Percentiles rank a stretch among this genome's conserved stretches.
Conservation (phyloP, 768 basidiomycete genomes). For the Pleurotus platypus region DNA sequence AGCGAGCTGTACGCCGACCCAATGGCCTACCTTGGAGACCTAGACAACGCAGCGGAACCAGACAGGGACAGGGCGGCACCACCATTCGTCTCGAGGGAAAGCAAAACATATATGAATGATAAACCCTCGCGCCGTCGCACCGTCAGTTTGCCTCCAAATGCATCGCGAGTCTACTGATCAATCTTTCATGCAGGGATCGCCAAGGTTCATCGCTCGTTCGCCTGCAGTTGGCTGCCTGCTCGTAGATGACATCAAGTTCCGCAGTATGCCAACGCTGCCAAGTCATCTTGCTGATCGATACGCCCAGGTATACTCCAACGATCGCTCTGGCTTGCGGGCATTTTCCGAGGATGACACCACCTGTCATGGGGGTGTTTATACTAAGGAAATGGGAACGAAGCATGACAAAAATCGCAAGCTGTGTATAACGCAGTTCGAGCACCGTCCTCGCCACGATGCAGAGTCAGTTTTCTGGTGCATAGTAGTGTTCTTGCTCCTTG, state of each 20-base stretch:
- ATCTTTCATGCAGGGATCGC: neutral
- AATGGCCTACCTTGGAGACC: too few relatives aligned
- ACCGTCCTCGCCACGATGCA: conserved; percentile 4
- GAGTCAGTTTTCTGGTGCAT: conserved; percentile 8
- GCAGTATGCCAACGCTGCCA: neutral
- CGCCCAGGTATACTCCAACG: neutral
- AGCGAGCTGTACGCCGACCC: too few relatives aligned
- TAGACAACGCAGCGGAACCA: too few relatives aligned
- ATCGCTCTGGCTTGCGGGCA: too few relatives aligned
- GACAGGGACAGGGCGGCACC: too few relatives aligned
- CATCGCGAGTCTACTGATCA: too few relatives aligned
- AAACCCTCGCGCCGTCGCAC: too few relatives aligned
- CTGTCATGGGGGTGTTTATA: neutral
- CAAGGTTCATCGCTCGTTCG: conserved; percentile 1
- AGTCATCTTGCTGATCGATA: neutral
- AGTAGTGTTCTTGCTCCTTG: neutral
- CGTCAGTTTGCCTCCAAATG: neutral
- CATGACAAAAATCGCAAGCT: neutral
- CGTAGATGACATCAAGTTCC: neutral
- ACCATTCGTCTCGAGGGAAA: neutral
- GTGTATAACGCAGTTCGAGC: neutral
- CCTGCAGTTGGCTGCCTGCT: neutral
- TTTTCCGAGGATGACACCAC: too few relatives aligned
- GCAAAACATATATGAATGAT: neutral
- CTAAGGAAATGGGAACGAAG: neutral